phyloP scores from a whole-genome alignment of 1,284 basidiomycete genomes.

The Puccinia novopanici region DNA sequence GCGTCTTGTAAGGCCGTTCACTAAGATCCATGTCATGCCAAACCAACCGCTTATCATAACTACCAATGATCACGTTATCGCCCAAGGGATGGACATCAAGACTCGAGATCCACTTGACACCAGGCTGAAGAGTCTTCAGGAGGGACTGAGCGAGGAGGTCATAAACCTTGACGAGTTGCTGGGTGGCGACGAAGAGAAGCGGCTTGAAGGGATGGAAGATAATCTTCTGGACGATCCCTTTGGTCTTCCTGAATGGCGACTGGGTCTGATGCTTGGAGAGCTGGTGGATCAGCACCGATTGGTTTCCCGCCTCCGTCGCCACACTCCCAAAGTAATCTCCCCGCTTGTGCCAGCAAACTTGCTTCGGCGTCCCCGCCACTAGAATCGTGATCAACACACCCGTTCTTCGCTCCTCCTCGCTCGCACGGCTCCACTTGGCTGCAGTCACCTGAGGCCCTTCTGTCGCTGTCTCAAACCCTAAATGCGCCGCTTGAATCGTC shows the following conservation, averaged over 20 bases:
- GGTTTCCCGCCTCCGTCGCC: constrained; percentile 65
- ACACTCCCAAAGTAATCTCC: constrained; percentile 97
- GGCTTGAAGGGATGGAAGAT: constrained; percentile 93
- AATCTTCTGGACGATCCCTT: constrained; percentile 84
- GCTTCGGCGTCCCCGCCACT: constrained; percentile 75
- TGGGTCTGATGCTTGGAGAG: constrained; percentile 89
- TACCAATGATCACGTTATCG: constrained; percentile 93
- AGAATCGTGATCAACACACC: constrained; percentile 64
- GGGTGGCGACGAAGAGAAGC: constrained; percentile 97
- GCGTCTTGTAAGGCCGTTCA: constrained; percentile 91
- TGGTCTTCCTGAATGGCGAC: constrained; percentile 92
- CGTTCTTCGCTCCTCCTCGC: constrained; percentile 62
- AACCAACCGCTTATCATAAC: constrained; percentile 93
- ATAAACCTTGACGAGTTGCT: constrained; percentile 93
- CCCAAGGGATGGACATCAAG: constrained; percentile 94
- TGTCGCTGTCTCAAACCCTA: constrained; percentile 58
- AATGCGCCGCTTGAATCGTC: constrained; percentile 55
- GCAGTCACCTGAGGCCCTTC: constrained; percentile 59
- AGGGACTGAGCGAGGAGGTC: constrained; percentile 91
- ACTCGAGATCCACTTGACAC: constrained; percentile 93
- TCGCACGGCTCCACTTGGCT: constrained; percentile 64
- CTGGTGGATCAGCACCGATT: constrained; percentile 90
- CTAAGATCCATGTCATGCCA: constrained; percentile 99
- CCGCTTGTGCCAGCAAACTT: constrained; percentile 87
- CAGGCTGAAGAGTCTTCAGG: constrained; percentile 86